Evolutionary conservation across 192 early-diverging fungal species (phyloP), one percentile per base, ranked within the genome.

Genomic region (Obelidium mucronatum): DNA sequence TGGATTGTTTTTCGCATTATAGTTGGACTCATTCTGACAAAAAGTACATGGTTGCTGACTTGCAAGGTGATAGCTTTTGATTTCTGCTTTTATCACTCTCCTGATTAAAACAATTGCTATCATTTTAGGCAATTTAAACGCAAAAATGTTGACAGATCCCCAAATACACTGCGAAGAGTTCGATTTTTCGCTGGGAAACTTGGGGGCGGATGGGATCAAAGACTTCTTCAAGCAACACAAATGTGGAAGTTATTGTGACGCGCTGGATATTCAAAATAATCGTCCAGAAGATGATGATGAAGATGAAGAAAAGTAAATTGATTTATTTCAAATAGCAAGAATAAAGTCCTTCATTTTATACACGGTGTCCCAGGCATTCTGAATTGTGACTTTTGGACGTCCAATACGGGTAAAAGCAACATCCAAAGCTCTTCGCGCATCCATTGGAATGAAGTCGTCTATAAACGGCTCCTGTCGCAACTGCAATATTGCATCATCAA

Each of bases 1-100:
- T 59, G 56, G 56, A 59, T 33, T 59, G 56, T n/a, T 59, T 59
- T 59, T 59, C 56, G 24, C 56, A 59, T 17, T 59, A 33, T 24
- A 6, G 8, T 30, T 59, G 31, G n/a, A 8, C 24, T 59, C 8
- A 13, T 30, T 30, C 56, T 13, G 31, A 59, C 5, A n/a, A 8
- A 4, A 33, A 59, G 24, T n/a, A 13, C 5, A 13, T 59, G n/a
- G 8, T 30, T 33, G 4, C 5, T 59, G 56, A 59, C n/a, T 8
- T 59, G 5, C 56, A 59, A 59, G 56, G 56, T 59, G 11, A 5
- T 59, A 13, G 31, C n/a, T 30, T 5, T 59, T n/a, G n/a, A n/a
- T n/a, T n/a, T n/a, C n/a, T n/a, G n/a, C n/a, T n/a, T n/a, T n/a
- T n/a, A n/a, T 33, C 31, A 5, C 24, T 59, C 31, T 59, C 24